Conservation (phyloP, 2,329 filamentous ascomycete genomes). For the Trichoderma oligosporum region DNA sequence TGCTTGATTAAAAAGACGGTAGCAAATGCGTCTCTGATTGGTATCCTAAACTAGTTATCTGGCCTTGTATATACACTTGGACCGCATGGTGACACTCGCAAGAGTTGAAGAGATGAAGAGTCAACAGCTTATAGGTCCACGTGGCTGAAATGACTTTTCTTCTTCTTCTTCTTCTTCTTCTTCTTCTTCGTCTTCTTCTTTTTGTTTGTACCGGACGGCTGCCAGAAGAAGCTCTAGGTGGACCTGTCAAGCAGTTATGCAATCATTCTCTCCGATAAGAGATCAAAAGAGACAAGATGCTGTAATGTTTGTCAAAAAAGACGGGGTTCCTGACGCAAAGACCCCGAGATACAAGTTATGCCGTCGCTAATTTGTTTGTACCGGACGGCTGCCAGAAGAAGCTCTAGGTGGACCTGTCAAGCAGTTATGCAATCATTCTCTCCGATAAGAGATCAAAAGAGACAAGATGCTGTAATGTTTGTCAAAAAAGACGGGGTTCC, state of each 20-base stretch:
- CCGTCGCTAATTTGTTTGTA: conserved; percentile 5
- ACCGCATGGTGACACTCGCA: not conserved
- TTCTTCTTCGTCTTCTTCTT: no score
- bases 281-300: not conserved
- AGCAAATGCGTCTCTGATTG: not conserved
- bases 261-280: not conserved
- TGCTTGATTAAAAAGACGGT: not conserved
- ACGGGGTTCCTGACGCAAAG: no score
- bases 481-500: no score
- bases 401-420: not conserved
- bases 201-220: no score
- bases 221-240: not conserved
- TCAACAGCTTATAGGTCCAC: not conserved
- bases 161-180: not conserved
- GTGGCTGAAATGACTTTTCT: not conserved
- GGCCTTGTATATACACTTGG: not conserved
- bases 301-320: not conserved
- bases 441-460: not conserved
- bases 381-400: not conserved
- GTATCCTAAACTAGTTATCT: not conserved
- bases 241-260: not conserved
- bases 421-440: not conserved
- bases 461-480: not conserved
- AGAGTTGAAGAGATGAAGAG: not conserved
- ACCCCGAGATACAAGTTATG: no score